Evolutionary conservation across 83 land plant species (phyloP), one percentile per base, ranked within the genome.

Genomic region (Picea abies): DNA sequence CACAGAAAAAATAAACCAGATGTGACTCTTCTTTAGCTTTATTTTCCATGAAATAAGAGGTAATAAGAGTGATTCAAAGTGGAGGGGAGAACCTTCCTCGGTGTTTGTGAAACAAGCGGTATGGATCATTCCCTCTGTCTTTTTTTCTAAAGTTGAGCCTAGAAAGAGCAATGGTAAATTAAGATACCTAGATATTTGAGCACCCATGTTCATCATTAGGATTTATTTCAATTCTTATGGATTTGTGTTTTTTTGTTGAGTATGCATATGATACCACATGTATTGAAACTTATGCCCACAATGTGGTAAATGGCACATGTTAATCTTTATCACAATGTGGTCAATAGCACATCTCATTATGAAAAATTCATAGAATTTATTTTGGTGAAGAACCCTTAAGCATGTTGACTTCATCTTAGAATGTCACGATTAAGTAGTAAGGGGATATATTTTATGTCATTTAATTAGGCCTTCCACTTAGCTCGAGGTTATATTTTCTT

Each of bases 81-180:
- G 90, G 90, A 39, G 63, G 20, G 90, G 90, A 41, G 89, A 86
- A 66, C 60, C 81, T 61, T 89, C 90, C 25, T 81, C 86, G 41
- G 90, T 89, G 39, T 89, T 89, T 79, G 89, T 89, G 78, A 75
- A 80, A 62, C 89, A 89, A 82, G 89, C 90, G 58, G 90, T 89
- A 83, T 79, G 84, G 62, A 20, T 71, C 10, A 44, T 56, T 56
- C 69, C 56, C 65, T 47, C 5, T 15, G 41, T 44, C 4, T 73
- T 44, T 19, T 1, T 5, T 41, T 73, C 12, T 22, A 44, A 73
- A 39, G 23, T 39, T 44, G 12, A 22, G n/a, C 44, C 44, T 11
- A 44, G 56, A 52, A 52, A 52, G 56, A 52, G 10, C 14, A 73
- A 39, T 73, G 52, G 77, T 73, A 73, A 44, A 20, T 5, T 3